Evolutionary conservation across 2,329 filamentous ascomycete species (phyloP), one percentile per base, ranked within the genome.

Genomic region (Rhinocladiella similis): DNA sequence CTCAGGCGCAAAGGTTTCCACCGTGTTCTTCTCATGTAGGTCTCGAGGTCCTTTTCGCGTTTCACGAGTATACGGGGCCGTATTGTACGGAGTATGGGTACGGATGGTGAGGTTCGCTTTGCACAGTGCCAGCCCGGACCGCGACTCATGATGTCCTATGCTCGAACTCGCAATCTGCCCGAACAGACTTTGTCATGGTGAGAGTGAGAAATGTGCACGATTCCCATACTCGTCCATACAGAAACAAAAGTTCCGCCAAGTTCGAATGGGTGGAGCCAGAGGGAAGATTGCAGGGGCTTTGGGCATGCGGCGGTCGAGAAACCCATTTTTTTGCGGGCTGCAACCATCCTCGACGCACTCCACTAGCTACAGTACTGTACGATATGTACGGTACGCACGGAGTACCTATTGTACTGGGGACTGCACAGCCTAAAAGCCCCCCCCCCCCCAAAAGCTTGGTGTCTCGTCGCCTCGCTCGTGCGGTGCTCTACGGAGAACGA

Each of bases 281-380:
- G 9, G 25, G 14, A 25, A 46, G 43, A 46, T 59, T 56, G 57
- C 53, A 59, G 57, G 53, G 50, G 36, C 39, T 38, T 38, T 19
- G 14, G 39, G 13, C 10, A 27, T 16, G 20, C 43, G 43, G 43
- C 20, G 29, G 20, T 25, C 7, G 19, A 19, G 19, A 22, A 25
- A 25, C 22, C 22, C 18, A n/a, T n/a, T n/a, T 7, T 19, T 20
- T 20, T 7, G 13, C 29, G 50, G 25, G 16, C 7, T 47, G 50
- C 50, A 25, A 29, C 51, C 27, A 35, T 53, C 41, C 48, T 45
- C 12, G 22, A 38, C 29, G 18, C 42, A 45, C 18, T 29, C 47
- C 29, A 36, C 7, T 38, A 58, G 53, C 53, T 47, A 53, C 50
- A 55, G 56, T 53, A 52, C 59, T 53, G 53, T 36, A 49, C 53